Percentiles rank a stretch among this genome's conserved stretches.
phyloP scores from a whole-genome alignment of 2,329 filamentous ascomycete species.

The Phaeomoniella chlamydospora region DNA sequence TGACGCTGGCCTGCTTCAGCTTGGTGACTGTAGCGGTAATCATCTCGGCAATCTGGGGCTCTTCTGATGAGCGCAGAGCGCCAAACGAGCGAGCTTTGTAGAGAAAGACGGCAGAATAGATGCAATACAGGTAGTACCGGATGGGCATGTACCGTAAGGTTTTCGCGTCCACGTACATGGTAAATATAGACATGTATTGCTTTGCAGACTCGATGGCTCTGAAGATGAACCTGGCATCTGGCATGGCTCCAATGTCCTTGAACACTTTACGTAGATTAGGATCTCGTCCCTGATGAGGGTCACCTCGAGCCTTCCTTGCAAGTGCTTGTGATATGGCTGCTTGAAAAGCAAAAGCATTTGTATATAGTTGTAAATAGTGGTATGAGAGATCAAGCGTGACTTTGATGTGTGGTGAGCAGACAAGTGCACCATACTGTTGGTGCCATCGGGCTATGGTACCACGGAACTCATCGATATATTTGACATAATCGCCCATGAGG shows the following conservation, averaged over 20 bases:
- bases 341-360: conserved; percentile 63
- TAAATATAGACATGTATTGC: conserved; percentile 44
- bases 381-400: conserved; percentile 55
- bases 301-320: conserved; percentile 16
- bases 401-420: conserved; percentile 52
- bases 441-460: conserved; percentile 58
- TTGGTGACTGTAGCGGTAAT: conserved; percentile 44
- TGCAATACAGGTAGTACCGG: conserved; percentile 46
- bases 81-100: conserved; percentile 50
- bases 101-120: conserved; percentile 50
- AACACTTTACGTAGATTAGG: conserved; percentile 26
- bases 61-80: conserved; percentile 40
- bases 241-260: conserved; percentile 42
- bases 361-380: conserved; percentile 59
- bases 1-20: conserved; percentile 43
- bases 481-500: conserved; percentile 56
- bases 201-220: conserved; percentile 52
- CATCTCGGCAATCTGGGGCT: conserved; percentile 40
- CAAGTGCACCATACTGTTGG: conserved; percentile 51
- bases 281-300: conserved; percentile 16
- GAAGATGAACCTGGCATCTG: conserved; percentile 52
- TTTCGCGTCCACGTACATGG: conserved; percentile 43
- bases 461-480: conserved; percentile 62
- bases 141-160: conserved; percentile 50
- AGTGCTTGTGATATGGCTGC: conserved; percentile 45